Base-by-base conservation (phyloP, 805 yeast species). In the Pichia manshurica region DNA sequence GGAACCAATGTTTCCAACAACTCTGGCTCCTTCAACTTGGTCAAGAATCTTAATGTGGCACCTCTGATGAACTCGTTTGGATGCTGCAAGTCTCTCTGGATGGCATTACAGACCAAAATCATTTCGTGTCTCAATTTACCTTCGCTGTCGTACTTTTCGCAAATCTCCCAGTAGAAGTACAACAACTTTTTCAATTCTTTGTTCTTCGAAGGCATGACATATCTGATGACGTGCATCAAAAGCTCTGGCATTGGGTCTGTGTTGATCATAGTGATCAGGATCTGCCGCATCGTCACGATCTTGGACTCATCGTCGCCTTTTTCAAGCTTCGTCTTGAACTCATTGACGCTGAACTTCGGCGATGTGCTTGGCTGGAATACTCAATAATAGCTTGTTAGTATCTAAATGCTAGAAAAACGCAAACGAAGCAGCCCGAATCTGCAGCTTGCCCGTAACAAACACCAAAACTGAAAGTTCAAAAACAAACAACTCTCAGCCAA, bases 11-110 rank as follows among this genome's bases (percentile, higher is more conserved):
- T 96, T 69, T 95, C 99, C 63, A 93, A 76, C 54, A 93, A 77
- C 66, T 93, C 99, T 2, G 95, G 84, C 70, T 93, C 98, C 62
- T 82, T 84, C 63, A 93, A 75, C 64, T 93, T 95, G 51, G 91
- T 79, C 61, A 95, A 75, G 67, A 89, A 91, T 61, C 98, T 81
- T 67, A 93, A 74, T 9, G 98, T 91, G 60, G 88, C 88, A 57
- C 99, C 99, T 61, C 98, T 81, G 55, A 93, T 84, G 64, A 84
- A 93, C 69, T 93, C 99, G 72, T 93, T 93, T 44, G 99, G 96
- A 69, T 95, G 99, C 69, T 90, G 97, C 58, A 93, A 77, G 65
- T 93, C 99, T 67, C 89, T 90, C 68, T 93, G 95, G 61, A 93
- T 88, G 46, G 98, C 96, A 66, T 95, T 95, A 72, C 98, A 93